phyloP scores from a whole-genome alignment of 768 basidiomycete genomes.

The Pisolithus microcarpus region DNA sequence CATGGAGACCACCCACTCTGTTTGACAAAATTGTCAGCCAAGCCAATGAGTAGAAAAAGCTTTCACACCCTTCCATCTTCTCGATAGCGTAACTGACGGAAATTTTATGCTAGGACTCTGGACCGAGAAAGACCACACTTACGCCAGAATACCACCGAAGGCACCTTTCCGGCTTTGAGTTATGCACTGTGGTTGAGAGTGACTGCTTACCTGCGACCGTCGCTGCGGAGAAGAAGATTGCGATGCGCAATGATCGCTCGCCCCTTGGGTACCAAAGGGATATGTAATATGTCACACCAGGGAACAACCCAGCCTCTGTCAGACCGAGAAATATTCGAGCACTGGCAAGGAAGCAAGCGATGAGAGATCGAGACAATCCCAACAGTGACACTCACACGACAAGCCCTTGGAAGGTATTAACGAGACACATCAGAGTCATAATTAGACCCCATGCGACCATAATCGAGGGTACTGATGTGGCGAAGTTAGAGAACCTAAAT shows the following conservation, averaged over 20 bases:
- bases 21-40: background rate
- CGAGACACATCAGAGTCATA: slow-evolving; percentile 34
- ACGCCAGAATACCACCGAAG: slow-evolving; percentile 46
- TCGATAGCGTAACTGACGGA: slow-evolving; percentile 28
- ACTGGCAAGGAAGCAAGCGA: slow-evolving; percentile 13
- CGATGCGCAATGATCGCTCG: slow-evolving; percentile 52
- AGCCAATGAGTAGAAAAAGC: slow-evolving; percentile 1
- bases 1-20: slow-evolving; percentile 25
- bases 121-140: slow-evolving; percentile 10
- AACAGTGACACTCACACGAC: slow-evolving; percentile 21
- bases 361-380: background rate
- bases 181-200: background rate
- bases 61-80: slow-evolving; percentile 27
- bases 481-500: slow-evolving; percentile 6
- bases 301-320: slow-evolving; percentile 40
- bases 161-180: slow-evolving; percentile 18
- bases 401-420: slow-evolving; percentile 26
- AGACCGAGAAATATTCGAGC: slow-evolving; percentile 40
- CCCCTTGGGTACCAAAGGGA: slow-evolving; percentile 55
- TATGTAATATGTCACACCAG: slow-evolving; percentile 38
- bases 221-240: slow-evolving; percentile 59
- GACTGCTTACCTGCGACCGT: slow-evolving; percentile 39
- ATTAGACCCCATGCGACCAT: slow-evolving; percentile 36
- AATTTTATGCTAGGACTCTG: background rate
- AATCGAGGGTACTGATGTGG: slow-evolving; percentile 29